Conservation (phyloP, 2,329 filamentous ascomycete species). For the Ceratocystis alfenasii region DNA sequence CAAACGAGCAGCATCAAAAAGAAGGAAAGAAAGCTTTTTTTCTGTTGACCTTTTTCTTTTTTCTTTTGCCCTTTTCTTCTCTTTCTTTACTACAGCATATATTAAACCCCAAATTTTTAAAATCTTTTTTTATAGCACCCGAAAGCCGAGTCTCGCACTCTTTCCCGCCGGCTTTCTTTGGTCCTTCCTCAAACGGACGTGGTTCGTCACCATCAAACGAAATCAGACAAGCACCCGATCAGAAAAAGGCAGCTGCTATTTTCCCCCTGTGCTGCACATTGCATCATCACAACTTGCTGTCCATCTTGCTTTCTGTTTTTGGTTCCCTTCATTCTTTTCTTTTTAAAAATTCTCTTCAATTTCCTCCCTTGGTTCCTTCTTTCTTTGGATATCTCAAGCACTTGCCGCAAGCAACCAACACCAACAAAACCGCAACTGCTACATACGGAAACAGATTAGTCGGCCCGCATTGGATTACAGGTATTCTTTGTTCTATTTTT, state of each 20-base stretch:
- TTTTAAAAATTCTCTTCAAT: neutral
- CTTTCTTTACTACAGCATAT: neutral
- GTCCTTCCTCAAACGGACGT: neutral
- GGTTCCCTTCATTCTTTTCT: neutral
- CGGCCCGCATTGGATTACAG: too few species aligned
- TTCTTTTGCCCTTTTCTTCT: neutral
- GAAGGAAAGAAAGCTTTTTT: neutral
- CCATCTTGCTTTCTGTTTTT: constrained; percentile 4
- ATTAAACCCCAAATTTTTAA: neutral
- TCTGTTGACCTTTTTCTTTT: neutral
- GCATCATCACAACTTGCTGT: neutral
- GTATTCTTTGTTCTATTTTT: neutral
- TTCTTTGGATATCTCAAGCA: neutral
- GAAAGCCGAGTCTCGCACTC: neutral
- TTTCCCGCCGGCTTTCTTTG: constrained; percentile 1
- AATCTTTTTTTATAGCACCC: neutral
- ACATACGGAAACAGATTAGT: too few species aligned
- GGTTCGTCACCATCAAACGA: neutral
- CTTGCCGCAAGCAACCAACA: neutral
- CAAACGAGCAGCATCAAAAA: neutral
- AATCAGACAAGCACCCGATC: neutral
- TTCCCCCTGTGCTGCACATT: neutral
- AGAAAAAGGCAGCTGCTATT: neutral
- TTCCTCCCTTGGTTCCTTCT: neutral
- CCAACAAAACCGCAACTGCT: neutral